These are phyloP conservation scores for Blastobotrys petasosporus DNA, from an alignment of 1,139 yeast genomes.

Conservation along the genomic window DNA sequence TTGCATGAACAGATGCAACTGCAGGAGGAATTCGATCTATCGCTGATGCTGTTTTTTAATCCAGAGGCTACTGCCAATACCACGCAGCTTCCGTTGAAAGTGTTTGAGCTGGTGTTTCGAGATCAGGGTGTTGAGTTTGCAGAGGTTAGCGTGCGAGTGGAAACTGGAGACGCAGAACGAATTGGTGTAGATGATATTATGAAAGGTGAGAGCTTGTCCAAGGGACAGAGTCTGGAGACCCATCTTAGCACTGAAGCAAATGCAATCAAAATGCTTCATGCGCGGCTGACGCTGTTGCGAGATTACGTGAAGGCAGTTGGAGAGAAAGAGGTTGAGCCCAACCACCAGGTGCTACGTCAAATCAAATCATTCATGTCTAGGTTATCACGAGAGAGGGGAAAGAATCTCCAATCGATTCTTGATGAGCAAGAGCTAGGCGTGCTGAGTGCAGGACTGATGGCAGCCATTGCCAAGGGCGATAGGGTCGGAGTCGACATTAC, in stretches of 20 bases:
- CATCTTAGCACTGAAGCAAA: constrained; percentile 29
- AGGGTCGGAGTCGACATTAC: constrained; percentile 8
- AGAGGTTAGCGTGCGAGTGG: constrained; percentile 27
- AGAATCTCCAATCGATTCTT: constrained; percentile 11
- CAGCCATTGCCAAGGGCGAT: constrained; percentile 23
- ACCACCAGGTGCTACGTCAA: constrained; percentile 24
- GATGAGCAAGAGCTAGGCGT: constrained; percentile 25
- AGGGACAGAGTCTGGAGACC: constrained; percentile 19
- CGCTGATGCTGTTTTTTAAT: constrained; percentile 19
- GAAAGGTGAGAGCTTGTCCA: constrained; percentile 18
- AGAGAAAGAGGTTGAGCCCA: constrained; percentile 17
- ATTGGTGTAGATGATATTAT: constrained; percentile 34
- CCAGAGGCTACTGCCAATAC: constrained; percentile 16
- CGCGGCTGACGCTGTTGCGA: constrained; percentile 24
- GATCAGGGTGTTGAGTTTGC: constrained; percentile 22
- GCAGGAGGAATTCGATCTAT: constrained; percentile 21
- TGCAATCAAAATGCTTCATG: constrained; percentile 30
- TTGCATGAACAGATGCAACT: constrained; percentile 22
- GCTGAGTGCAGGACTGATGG: constrained; percentile 22
- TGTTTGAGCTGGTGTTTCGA: constrained; percentile 27
- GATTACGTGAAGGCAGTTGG: constrained; percentile 24
- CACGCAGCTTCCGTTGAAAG: constrained; percentile 28
- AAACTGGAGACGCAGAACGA: constrained; percentile 34
- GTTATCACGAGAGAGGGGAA: constrained; percentile 13
- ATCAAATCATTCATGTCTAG: constrained; percentile 24